These are phyloP conservation scores for Penicillium crystallinum DNA, from an alignment of 495 filamentous ascomycete species.

Conservation along the genomic window DNA sequence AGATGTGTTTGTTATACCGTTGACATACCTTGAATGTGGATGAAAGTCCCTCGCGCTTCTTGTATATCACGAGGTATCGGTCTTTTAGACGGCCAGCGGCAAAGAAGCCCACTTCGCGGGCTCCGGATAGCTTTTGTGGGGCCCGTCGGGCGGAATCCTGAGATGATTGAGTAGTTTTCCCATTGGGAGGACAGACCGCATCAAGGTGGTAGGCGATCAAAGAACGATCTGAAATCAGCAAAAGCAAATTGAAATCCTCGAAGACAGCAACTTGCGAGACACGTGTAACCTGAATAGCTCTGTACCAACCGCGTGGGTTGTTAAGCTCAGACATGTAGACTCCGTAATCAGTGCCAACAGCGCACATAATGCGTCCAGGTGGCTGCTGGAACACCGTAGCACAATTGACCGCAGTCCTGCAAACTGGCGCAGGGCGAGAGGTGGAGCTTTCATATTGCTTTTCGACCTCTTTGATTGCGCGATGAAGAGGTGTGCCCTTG, in stretches of 20 bases:
- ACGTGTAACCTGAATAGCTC: constrained; percentile 65
- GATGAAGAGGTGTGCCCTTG: constrained; percentile 83
- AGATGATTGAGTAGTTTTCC: constrained; percentile 47
- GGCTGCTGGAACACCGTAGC: constrained; percentile 80
- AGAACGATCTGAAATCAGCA: constrained; percentile 85
- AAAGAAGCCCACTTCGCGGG: constrained; percentile 91
- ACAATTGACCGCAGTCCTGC: constrained; percentile 82
- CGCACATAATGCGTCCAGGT: constrained; percentile 76
- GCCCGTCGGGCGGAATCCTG: constrained; percentile 64
- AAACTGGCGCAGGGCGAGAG: constrained; percentile 67
- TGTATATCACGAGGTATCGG: constrained; percentile 88
- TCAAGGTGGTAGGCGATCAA: constrained; percentile 94
- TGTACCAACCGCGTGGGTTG: constrained; percentile 83
- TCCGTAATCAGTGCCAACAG: constrained; percentile 91
- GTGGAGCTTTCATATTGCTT: constrained; percentile 58
- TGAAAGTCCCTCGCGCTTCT: constrained; percentile 85
- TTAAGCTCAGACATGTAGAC: constrained; percentile 81
- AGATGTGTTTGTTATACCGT: too few relatives aligned
- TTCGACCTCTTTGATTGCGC: constrained; percentile 87
- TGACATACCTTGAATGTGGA: constrained; percentile 78
- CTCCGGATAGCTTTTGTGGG: constrained; percentile 84
- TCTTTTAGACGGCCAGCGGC: constrained; percentile 96
- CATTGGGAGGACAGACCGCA: constrained; percentile 70
- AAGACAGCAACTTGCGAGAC: constrained; percentile 93
- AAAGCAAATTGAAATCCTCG: constrained; percentile 88